Percentiles rank a stretch among this genome's conserved stretches.
Evolutionary conservation across 148 eudicot genomes (phyloP).

Genomic region (Fagopyrum homotropicum): DNA sequence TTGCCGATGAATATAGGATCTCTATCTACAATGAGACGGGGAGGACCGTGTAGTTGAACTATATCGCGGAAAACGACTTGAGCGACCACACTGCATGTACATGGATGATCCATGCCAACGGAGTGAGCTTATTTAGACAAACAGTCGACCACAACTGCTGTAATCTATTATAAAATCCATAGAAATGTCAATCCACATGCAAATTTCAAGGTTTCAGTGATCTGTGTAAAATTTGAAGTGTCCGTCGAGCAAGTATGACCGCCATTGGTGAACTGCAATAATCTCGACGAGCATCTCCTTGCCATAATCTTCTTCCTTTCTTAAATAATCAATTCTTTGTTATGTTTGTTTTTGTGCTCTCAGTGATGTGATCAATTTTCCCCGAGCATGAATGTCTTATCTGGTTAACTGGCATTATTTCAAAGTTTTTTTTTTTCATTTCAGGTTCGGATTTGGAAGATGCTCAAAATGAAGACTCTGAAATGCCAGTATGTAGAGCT

Average conservation of each 20-base stretch:
- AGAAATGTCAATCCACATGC: neutral
- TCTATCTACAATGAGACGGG: neutral
- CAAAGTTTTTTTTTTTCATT: conserved; percentile 8
- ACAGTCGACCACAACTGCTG: neutral
- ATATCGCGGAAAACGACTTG: neutral
- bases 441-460: conserved; percentile 92
- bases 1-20: conserved; percentile 1
- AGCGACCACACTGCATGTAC: neutral
- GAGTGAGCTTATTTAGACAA: conserved; percentile 12
- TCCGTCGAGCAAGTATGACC: neutral
- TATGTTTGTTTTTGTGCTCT: neutral
- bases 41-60: neutral
- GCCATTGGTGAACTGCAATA: conserved; percentile 12
- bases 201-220: neutral
- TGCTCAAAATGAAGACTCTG: conserved; percentile 92
- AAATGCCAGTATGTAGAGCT: conserved; percentile 58
- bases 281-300: conserved; percentile 5
- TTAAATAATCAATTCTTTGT: neutral
- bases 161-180: conserved; percentile 17
- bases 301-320: neutral
- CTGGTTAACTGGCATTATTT: neutral
- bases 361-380: neutral
- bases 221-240: conserved; percentile 13
- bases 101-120: conserved; percentile 7
- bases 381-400: neutral